Evolutionary conservation across 331 rosid species (phyloP).

Genomic region (Saraca asoca): DNA sequence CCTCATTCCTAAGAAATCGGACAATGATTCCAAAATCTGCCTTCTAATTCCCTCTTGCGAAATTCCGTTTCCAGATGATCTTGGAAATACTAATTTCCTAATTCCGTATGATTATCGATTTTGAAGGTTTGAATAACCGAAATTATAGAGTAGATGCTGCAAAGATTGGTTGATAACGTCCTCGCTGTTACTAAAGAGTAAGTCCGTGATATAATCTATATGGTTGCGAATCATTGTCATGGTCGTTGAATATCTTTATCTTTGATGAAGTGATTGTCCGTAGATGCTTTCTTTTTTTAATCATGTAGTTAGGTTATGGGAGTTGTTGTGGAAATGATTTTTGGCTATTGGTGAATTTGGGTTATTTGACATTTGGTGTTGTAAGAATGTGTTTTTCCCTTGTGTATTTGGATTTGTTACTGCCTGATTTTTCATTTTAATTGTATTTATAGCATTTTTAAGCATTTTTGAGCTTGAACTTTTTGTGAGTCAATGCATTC

Average conservation of each 20-base stretch:
- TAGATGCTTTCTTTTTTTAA: neutral
- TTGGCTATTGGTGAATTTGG: no score
- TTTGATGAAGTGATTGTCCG: conserved; percentile 4
- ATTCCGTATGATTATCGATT: conserved; percentile 14
- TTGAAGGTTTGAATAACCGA: conserved; percentile 13
- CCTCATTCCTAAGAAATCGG: neutral
- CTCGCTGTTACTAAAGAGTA: conserved; percentile 83
- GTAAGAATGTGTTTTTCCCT: neutral
- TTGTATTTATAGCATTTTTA: neutral
- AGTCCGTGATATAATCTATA: conserved; percentile 35
- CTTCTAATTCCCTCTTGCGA: neutral
- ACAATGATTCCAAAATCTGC: conserved; percentile 14
- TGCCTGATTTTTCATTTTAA: conserved; percentile 6
- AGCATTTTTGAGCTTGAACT: conserved; percentile 1
- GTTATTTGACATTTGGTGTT: conserved; percentile 9
- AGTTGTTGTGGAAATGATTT: conserved; percentile 11
- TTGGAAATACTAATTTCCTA: conserved; percentile 28
- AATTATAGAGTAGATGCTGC: conserved; percentile 50
- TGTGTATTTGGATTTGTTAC: neutral
- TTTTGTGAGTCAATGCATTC: conserved; percentile 2
- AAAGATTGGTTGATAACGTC: conserved; percentile 61
- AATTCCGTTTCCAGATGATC: conserved; percentile 26
- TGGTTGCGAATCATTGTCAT: neutral
- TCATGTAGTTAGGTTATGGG: conserved; percentile 1
- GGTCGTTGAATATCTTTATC: conserved; percentile 8